Conservation (phyloP, 108 stramenopile species). For the Pelagomonas calceolata region DNA sequence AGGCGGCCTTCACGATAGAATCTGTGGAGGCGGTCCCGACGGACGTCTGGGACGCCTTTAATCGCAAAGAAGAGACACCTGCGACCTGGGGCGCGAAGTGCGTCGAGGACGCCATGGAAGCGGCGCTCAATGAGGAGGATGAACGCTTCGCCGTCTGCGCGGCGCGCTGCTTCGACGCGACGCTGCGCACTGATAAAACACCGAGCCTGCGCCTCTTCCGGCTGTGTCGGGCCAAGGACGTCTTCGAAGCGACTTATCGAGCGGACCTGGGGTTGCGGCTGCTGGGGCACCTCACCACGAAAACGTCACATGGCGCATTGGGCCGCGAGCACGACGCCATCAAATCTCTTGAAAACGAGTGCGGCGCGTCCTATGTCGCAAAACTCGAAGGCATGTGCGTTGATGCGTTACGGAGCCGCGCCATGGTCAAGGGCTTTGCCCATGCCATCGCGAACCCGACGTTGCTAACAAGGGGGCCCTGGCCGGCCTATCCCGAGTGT, state of each 20-base stretch:
- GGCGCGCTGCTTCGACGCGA: background rate
- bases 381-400: constrained; percentile 99
- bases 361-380: constrained; percentile 89
- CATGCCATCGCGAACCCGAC: constrained; percentile 35
- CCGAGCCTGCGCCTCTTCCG: constrained; percentile 59
- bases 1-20: too few species aligned
- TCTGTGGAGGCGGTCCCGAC: too few species aligned
- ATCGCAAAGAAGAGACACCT: too few species aligned
- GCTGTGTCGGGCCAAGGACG: constrained; percentile 79
- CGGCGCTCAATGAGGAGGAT: background rate
- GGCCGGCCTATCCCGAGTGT: constrained; percentile 82
- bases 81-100: too few species aligned
- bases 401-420: constrained; percentile 79
- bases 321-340: constrained; percentile 78
- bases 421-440: constrained; percentile 73
- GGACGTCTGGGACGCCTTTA: too few species aligned
- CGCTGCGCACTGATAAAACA: too few species aligned
- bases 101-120: background rate
- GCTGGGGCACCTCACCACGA: too few species aligned
- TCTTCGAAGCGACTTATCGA: constrained; percentile 96
- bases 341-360: constrained; percentile 88
- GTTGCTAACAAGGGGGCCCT: constrained; percentile 85
- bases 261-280: constrained; percentile 85
- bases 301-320: too few species aligned
- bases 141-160: background rate